Base-by-base conservation (phyloP, 176 grass and related monocot genomes). In the Triticum aestivum region DNA sequence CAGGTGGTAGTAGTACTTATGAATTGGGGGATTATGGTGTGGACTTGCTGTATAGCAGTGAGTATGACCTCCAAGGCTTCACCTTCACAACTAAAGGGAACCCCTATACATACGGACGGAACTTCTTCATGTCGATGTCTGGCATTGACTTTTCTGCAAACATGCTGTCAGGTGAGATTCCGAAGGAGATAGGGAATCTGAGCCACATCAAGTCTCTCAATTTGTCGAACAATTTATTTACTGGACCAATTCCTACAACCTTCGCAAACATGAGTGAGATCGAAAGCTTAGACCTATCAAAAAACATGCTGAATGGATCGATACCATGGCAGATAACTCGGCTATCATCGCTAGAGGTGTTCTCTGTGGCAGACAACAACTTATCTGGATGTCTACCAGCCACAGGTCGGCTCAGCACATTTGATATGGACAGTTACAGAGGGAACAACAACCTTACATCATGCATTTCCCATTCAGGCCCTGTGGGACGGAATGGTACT, bases 301-400 rank as follows among this genome's bases (percentile, higher is more conserved):
- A 78, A 47, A 90, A 89, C 9, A 21, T 4, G 5, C 12, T 90
- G 35, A 90, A 37, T 20, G 83, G 88, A 14, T 5, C 0, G 11
- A 75, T 89, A 86, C 83, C 76, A 3, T 15, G 66, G 79, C 69
- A 85, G 14, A 21, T 73, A 3, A 81, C 69, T 3, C 27, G 24
- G 12, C 21, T 88, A 3, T 80, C 49, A 3, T 75, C 51, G 3
- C 3, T 32, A 3, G 10, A 20, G 5, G 63, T 29, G 13, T 87
- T 87, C 79, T 87, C 69, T n/a, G 86, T 90, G 21, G 88, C 88
- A 30, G 38, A 82, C n/a, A 82, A 86, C 15, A 77, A 90, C 67
- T 70, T 90, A 59, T 86, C 88, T 0, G 88, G 88, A 20, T 85
- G 83, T 8, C 82, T 80, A 77, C 70, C 79, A 14, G 32, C 2